phyloP scores from a whole-genome alignment of 2,329 filamentous ascomycete genomes.

The Moelleriella libera region DNA sequence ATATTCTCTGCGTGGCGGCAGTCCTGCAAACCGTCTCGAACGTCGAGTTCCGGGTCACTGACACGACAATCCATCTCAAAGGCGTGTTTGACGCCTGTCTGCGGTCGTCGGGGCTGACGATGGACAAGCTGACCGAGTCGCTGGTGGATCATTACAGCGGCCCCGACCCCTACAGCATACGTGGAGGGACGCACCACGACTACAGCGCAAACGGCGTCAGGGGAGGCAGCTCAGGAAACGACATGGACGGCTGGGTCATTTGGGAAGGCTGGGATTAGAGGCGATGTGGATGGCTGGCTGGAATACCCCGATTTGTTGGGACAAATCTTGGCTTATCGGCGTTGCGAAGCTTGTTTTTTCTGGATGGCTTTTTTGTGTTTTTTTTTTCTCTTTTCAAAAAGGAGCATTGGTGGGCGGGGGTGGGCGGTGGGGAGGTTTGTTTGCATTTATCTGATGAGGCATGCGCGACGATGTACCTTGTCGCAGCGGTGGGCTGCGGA shows the following conservation, averaged over 20 bases:
- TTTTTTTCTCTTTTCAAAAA: no score
- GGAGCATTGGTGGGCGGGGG: no score
- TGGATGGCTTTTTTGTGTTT: no score
- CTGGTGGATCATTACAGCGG: slow-evolving; percentile 1
- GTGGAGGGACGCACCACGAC: not conserved
- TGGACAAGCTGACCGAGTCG: slow-evolving; percentile 14
- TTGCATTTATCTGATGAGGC: no score
- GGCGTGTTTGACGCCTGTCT: slow-evolving; percentile 29
- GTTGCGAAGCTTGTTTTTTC: no score
- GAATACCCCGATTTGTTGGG: not conserved
- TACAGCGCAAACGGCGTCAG: not conserved
- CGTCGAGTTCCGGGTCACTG: slow-evolving; percentile 25
- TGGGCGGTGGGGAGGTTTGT: no score
- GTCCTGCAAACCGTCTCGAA: slow-evolving; percentile 31
- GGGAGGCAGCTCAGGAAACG: slow-evolving; percentile 1
- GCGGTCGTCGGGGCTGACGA: slow-evolving; percentile 26
- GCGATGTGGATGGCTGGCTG: not conserved
- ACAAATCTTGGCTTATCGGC: not conserved
- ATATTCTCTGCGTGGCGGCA: slow-evolving; percentile 32
- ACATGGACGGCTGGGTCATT: slow-evolving; percentile 21
- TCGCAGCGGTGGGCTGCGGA: not conserved
- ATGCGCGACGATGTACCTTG: not conserved
- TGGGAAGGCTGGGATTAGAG: slow-evolving; percentile 24
- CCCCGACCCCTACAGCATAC: not conserved
- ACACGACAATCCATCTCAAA: slow-evolving; percentile 25